Conservation (phyloP, 176 grass and related monocot genomes). For the Cymbopogon citratus region DNA sequence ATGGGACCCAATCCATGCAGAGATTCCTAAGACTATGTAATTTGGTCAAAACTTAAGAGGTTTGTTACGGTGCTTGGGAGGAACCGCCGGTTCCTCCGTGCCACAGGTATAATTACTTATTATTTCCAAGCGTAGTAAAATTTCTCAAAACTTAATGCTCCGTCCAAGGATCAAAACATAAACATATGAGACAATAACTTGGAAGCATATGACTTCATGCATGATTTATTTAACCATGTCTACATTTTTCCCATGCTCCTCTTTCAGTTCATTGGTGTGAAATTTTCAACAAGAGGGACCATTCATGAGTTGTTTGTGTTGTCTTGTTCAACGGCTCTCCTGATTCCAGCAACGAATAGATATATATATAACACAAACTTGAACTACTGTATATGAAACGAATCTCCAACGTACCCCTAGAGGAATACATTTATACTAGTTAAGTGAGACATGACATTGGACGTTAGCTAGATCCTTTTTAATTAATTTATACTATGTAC, state of each 20-base stretch:
- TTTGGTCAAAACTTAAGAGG: conserved; percentile 12
- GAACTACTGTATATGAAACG: neutral
- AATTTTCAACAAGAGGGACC: neutral
- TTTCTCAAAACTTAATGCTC: conserved; percentile 16
- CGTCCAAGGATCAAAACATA: conserved; percentile 10
- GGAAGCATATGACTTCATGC: neutral
- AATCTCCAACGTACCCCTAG: conserved; percentile 2
- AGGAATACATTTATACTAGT: neutral
- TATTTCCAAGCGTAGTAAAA: too few species aligned
- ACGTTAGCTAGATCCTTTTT: neutral
- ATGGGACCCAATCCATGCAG: neutral
- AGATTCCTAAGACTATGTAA: conserved; percentile 25
- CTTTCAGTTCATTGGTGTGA: neutral
- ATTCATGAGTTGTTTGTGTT: neutral
- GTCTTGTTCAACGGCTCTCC: neutral
- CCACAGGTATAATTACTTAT: too few species aligned
- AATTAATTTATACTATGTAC: neutral
- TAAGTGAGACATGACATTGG: neutral
- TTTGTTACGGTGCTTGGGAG: too few species aligned
- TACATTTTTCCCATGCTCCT: neutral
- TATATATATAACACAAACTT: neutral
- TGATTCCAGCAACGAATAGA: neutral
- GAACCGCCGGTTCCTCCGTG: too few species aligned
- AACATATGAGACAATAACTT: neutral
- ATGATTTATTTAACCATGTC: neutral